Evolutionary conservation across 345 rosid species (phyloP).

Genomic region (Hevea brasiliensis): DNA sequence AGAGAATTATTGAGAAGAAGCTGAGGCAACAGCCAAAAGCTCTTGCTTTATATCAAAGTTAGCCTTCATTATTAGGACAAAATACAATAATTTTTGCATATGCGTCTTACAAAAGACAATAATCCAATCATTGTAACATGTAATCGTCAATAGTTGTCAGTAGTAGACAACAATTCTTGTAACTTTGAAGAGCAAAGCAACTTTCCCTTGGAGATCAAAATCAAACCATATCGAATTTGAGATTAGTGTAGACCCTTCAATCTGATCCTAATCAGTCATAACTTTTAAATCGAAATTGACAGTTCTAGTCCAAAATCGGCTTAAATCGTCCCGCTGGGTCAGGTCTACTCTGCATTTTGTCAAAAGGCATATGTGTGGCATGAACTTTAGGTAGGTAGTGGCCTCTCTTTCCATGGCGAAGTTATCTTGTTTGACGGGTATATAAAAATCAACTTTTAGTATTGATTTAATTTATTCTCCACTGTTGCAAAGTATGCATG

Average conservation of each 20-base stretch:
- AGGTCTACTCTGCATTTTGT: no score
- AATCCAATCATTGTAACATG: conserved; percentile 14
- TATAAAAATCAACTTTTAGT: neutral
- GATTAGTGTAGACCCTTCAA: no score
- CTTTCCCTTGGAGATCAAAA: neutral
- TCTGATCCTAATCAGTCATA: no score
- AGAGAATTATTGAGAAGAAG: neutral
- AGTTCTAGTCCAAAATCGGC: no score
- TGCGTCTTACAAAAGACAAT: conserved; percentile 20
- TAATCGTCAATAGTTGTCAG: neutral
- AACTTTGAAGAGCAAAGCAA: neutral
- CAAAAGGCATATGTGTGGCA: neutral
- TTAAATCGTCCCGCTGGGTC: no score
- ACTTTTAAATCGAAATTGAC: no score
- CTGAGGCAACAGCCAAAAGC: neutral
- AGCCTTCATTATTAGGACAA: conserved; percentile 20
- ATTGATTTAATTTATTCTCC: neutral
- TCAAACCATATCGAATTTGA: no score
- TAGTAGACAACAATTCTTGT: neutral
- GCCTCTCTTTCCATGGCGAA: conserved; percentile 5
- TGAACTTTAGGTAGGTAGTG: neutral
- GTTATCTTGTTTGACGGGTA: no score
- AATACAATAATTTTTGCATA: conserved; percentile 17
- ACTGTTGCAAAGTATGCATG: conserved; percentile 30
- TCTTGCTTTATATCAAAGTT: conserved; percentile 15